phyloP scores from a whole-genome alignment of 805 yeast genomes.

The Clavispora vitiphila region DNA sequence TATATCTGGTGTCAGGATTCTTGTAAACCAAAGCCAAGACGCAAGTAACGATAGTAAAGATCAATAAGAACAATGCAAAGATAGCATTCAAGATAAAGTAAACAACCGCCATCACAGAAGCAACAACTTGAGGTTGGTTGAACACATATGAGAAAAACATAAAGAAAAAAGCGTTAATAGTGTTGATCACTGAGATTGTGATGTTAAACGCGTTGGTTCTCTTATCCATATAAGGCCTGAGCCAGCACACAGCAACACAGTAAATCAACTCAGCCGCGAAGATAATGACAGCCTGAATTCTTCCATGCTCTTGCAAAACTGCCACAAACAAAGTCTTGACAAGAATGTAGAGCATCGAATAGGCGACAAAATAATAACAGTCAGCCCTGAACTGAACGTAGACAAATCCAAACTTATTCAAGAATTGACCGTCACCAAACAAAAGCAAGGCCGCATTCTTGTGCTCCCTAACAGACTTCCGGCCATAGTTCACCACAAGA shows the following conservation, averaged over 20 bases:
- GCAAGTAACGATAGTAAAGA: conserved; percentile 87
- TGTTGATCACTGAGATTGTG: conserved; percentile 70
- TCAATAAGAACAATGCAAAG: conserved; percentile 72
- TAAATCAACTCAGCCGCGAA: conserved; percentile 72
- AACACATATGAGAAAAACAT: conserved; percentile 83
- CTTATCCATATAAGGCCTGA: conserved; percentile 90
- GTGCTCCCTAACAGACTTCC: conserved; percentile 63
- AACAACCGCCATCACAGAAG: conserved; percentile 87
- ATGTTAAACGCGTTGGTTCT: conserved; percentile 93
- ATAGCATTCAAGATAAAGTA: conserved; percentile 86
- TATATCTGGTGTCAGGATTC: conserved; percentile 93
- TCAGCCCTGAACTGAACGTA: conserved; percentile 90
- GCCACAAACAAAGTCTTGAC: conserved; percentile 82
- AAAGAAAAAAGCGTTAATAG: conserved; percentile 80
- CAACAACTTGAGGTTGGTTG: conserved; percentile 80
- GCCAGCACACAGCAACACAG: conserved; percentile 58
- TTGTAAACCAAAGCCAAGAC: conserved; percentile 75
- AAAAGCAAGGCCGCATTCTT: conserved; percentile 90
- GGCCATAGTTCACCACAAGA: conserved; percentile 71
- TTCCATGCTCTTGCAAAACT: conserved; percentile 74
- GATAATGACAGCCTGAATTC: conserved; percentile 71
- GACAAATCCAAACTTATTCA: conserved; percentile 87
- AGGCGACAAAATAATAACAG: conserved; percentile 74
- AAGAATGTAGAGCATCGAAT: conserved; percentile 61
- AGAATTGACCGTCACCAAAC: conserved; percentile 74